Evolutionary conservation across 2,329 filamentous ascomycete species (phyloP).

Genomic region (Davidsoniella neocaledoniae): DNA sequence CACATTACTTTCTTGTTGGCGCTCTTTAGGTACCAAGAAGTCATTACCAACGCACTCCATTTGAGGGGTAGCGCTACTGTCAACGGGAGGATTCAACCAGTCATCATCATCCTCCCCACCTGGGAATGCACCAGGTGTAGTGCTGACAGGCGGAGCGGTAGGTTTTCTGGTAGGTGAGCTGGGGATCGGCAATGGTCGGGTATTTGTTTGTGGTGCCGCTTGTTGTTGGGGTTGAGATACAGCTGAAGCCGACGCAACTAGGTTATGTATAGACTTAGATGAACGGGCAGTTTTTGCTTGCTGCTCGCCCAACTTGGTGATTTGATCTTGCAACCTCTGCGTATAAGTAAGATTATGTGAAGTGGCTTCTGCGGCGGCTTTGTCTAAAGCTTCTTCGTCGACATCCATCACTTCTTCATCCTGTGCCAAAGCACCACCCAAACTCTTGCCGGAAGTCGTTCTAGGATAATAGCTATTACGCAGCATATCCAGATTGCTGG

Average conservation of each 20-base stretch:
- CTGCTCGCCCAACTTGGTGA: conserved; percentile 52
- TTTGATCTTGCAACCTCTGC: conserved; percentile 80
- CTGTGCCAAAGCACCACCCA: conserved; percentile 35
- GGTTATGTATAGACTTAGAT: conserved; percentile 30
- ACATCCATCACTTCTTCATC: conserved; percentile 35
- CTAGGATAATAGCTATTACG: conserved; percentile 59
- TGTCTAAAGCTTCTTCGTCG: conserved; percentile 32
- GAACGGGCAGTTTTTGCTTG: conserved; percentile 30
- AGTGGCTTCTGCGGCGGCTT: conserved; percentile 18
- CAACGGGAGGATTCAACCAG: conserved; percentile 40
- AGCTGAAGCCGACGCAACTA: conserved; percentile 13
- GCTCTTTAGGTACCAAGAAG: conserved; percentile 27
- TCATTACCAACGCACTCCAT: conserved; percentile 9
- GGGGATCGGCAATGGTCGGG: conserved; percentile 18
- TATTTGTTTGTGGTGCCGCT: conserved; percentile 13
- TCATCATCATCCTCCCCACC: conserved; percentile 29
- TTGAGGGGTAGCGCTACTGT: not conserved
- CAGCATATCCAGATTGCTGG: conserved; percentile 60
- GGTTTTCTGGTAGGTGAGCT: conserved; percentile 16
- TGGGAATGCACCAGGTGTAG: conserved; percentile 44
- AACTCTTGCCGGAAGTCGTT: conserved; percentile 55
- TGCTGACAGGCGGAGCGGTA: conserved; percentile 16
- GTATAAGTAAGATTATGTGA: conserved; percentile 79
- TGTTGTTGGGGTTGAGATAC: conserved; percentile 1
- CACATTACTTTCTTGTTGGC: conserved; percentile 18